Base-by-base conservation (phyloP, 345 rosid genomes). In the Hevea brasiliensis region DNA sequence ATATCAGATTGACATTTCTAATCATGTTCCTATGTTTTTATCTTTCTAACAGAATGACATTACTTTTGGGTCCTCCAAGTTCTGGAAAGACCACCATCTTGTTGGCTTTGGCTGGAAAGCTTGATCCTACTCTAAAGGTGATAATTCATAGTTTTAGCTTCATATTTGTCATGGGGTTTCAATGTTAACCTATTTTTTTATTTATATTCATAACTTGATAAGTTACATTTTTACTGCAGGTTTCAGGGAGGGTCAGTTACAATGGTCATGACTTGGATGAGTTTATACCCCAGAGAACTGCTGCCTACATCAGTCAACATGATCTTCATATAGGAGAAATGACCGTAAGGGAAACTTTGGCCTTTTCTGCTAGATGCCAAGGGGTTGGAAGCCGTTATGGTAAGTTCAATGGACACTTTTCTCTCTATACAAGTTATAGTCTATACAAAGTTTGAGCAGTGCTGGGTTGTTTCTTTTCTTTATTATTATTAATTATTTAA, bases 21-120 rank as follows among this genome's bases (percentile, higher is more conserved):
- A 5, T 50, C 4, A 15, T 17, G n/a, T 20, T 50, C 8, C 55
- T 50, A 50, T 50, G 13, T 47, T 50, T 18, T 54, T 65, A 26
- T 69, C n/a, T 50, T 50, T 50, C 14, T 50, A 15, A 50, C 78
- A 90, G 97, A 70, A 84, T 87, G 88, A 80, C 97, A 51, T 61
- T 91, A 80, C 91, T 91, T 18, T 76, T 91, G 79, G 97, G 94
- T 66, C 94, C 94, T 68, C 92, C 92, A 54, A 74, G 89, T 75
- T 88, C 97, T 24, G 97, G 97, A 4, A 91, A 91, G 79, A 91
- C 97, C 8, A 85, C 92, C 0, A 87, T 91, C 4, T 57, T 91
- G 73, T 83, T 88, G 81, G 94, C 94, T 71, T 83, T 91, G 80
- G 94, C 92, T 20, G 92, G 91, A 59, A 87, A 84, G 79, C 93